Base-by-base conservation (phyloP, 225 moss, liverwort and hornwort species). In the Neckera pumila region DNA sequence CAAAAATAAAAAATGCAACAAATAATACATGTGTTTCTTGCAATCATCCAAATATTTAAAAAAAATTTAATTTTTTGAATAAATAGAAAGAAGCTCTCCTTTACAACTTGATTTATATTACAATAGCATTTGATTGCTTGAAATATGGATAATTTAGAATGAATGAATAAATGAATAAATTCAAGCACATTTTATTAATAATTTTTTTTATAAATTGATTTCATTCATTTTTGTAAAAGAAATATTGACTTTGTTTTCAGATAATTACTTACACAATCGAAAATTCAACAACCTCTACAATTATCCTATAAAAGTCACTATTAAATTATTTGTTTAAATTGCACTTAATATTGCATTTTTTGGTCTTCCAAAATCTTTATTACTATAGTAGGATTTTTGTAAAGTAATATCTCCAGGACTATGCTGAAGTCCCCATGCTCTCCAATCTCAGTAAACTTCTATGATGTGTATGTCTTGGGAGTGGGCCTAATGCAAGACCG, bases 111-210 rank as follows among this genome's bases (percentile, higher is more conserved):
- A 33, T 49, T 51, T 21, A 33, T 33, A 1, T 33, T 8, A 12
- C 0, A 12, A 34, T 34, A 51, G 8, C 8, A 5, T 33, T 0
- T 7, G 1, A 47, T 76, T 1, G 1, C 34, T 0, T 18, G 0
- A 31, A 31, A 49, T 31, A 49, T 19, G 33, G 4, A 20, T 75
- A 20, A 19, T 19, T 20, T 33, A 4, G 4, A 51, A 75, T 49
- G 1, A 73, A 45, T 30, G 47, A 47, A 49, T 7, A 7, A 49
- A 49, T 75, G 19, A 31, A 33, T 20, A 8, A 49, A 30, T 10
- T 43, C 8, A n/a, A n/a, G n/a, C n/a, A n/a, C n/a, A n/a, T n/a
- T n/a, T n/a, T n/a, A n/a, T n/a, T n/a, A n/a, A n/a, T n/a, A n/a
- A n/a, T n/a, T n/a, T n/a, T n/a, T n/a, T n/a, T 26, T 71, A 9